Percentiles rank a stretch among this genome's conserved stretches.
These are phyloP conservation scores for Climacium dendroides DNA, from an alignment of 225 moss, liverwort and hornwort species.

Conservation along the genomic window DNA sequence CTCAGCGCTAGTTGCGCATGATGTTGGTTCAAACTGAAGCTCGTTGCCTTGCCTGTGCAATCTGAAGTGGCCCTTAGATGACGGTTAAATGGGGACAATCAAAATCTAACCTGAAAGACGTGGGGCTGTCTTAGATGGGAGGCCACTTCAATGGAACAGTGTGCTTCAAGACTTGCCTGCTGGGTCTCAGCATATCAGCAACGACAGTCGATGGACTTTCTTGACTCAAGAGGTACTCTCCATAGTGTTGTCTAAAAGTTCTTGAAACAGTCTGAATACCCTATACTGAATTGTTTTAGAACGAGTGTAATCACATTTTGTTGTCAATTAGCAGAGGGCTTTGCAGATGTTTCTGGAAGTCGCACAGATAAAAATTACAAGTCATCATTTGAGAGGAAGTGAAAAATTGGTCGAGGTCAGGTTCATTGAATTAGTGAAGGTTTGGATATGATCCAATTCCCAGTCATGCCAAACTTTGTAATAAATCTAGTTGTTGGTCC, in stretches of 20 bases:
- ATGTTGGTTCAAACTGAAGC: not conserved
- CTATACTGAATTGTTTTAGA: not conserved
- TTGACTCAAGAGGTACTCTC: constrained; percentile 77
- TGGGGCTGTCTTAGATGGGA: constrained; percentile 40
- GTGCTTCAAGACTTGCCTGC: constrained; percentile 43
- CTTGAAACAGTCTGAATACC: not conserved
- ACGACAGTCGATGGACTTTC: constrained; percentile 76
- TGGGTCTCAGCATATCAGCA: constrained; percentile 30
- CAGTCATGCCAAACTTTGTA: not conserved
- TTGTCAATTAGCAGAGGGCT: not conserved
- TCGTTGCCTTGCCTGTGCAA: not conserved
- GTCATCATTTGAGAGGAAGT: not conserved
- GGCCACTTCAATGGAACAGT: constrained; percentile 37
- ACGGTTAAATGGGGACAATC: not conserved
- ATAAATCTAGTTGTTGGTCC: not conserved
- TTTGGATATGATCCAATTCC: not conserved
- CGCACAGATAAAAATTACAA: not conserved
- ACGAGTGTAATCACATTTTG: not conserved
- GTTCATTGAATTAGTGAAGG: not conserved
- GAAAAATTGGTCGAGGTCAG: not conserved
- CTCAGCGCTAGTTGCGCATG: not conserved
- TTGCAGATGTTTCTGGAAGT: not conserved
- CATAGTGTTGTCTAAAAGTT: not conserved
- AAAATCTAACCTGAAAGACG: not conserved
- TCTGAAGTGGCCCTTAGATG: not conserved